Evolutionary conservation across 495 filamentous ascomycete genomes (phyloP), one percentile per base, ranked within the genome.

Genomic region (Paragyromitra xinjiangensis): DNA sequence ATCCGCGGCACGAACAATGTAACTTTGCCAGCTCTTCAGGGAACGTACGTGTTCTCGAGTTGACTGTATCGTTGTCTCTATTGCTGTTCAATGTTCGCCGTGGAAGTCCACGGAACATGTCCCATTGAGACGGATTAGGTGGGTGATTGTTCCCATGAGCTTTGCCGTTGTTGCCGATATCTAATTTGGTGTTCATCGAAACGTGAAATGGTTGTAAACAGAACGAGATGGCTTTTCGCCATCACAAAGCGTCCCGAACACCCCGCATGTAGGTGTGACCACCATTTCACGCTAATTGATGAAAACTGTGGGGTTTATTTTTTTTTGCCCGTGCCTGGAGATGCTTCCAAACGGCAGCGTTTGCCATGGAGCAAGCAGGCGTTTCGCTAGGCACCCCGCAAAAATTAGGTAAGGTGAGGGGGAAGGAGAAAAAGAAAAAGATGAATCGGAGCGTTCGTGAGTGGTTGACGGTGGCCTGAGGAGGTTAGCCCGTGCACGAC

Each of bases 371-470:
- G 14, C 1, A 42, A 42, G 50, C 11, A 40, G 51, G n/a, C 50
- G 51, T 56, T 76, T 76, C 58, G 45, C 50, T 56, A 34, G 53
- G 22, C 62, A 77, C 73, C 73, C 73, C 73, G 73, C 73, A 72
- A 73, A 72, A 72, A 4, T 76, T 77, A 75, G 59, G 59, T 77
- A 65, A 76, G 64, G 16, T 59, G 59, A 65, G 68, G 66, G 66
- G 73, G 48, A 70, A 64, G 56, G 56, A 64, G 62, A 58, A 59
- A 26, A 37, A 39, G 16, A 56, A 19, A 12, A 44, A 40, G 42
- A 50, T 59, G 19, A 22, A 45, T 68, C 50, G 55, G 68, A 48
- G 1, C 42, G n/a, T 19, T 45, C 26, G n/a, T 73, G 62, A 66
- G 51, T 73, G 69, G 74, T 11, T 22, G 19, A 65, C 19, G 16